Conservation (phyloP, 2,329 filamentous ascomycete genomes). For the Diaporthe sp. region DNA sequence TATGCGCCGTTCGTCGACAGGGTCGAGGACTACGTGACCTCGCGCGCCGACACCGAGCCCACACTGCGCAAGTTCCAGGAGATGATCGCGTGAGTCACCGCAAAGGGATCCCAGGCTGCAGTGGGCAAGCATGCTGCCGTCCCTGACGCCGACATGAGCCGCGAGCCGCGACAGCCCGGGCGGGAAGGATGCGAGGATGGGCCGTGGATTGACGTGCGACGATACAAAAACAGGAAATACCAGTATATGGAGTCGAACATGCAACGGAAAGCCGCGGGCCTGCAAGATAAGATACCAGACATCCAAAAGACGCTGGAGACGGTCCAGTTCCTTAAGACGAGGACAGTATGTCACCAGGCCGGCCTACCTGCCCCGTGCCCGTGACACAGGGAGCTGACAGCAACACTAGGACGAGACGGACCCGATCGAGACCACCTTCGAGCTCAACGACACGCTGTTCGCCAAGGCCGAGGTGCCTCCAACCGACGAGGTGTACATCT, state of each 20-base stretch:
- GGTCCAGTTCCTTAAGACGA: slow-evolving; percentile 84
- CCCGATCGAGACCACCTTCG: slow-evolving; percentile 91
- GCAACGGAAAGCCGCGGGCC: slow-evolving; percentile 82
- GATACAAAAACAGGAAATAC: slow-evolving; percentile 83
- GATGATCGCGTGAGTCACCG: slow-evolving; percentile 84
- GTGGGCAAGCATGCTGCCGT: slow-evolving; percentile 37
- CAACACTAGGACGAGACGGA: slow-evolving; percentile 64
- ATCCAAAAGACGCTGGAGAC: slow-evolving; percentile 97
- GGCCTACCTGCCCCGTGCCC: not conserved
- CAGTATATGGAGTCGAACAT: slow-evolving; percentile 99
- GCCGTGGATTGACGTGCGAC: slow-evolving; percentile 15
- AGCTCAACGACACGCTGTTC: slow-evolving; percentile 96
- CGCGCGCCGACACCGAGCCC: slow-evolving; percentile 82
- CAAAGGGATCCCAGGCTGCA: not conserved
- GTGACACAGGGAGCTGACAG: not conserved
- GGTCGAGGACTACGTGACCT: slow-evolving; percentile 88
- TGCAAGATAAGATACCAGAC: slow-evolving; percentile 96
- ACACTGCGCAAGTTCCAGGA: slow-evolving; percentile 89
- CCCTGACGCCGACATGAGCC: not conserved
- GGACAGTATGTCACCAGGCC: slow-evolving; percentile 68
- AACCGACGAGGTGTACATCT: slow-evolving; percentile 93
- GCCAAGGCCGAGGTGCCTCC: slow-evolving; percentile 87
- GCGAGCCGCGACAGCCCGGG: not conserved
- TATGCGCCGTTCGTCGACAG: slow-evolving; percentile 88
- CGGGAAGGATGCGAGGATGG: too few relatives aligned